Evolutionary conservation across 352 stramenopile genomes (phyloP).

Genomic region (Phytophthora litchii): DNA sequence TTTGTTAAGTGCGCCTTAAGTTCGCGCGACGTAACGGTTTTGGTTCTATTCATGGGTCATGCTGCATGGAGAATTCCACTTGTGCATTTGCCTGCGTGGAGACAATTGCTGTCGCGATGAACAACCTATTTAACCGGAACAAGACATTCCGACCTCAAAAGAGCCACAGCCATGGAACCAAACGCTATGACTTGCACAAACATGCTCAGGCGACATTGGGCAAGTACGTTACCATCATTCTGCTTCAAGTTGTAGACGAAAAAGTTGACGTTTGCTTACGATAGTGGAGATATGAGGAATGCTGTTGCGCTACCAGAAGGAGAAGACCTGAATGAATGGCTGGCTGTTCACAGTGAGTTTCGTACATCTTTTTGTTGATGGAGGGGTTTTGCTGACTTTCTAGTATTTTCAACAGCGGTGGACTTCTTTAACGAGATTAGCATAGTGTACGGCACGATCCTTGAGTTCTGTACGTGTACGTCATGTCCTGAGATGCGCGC

Average conservation of each 20-base stretch:
- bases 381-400: neutral
- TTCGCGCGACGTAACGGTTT: too few species aligned
- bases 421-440: conserved; percentile 96
- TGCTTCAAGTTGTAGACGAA: conserved; percentile 25
- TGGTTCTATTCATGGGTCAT: too few species aligned
- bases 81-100: conserved; percentile 14
- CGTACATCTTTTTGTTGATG: neutral
- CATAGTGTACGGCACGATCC: conserved; percentile 92
- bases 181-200: conserved; percentile 87
- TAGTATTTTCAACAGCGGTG: conserved; percentile 58
- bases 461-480: conserved; percentile 77
- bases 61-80: too few species aligned
- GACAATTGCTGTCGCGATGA: conserved; percentile 35
- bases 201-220: conserved; percentile 80
- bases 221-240: conserved; percentile 55
- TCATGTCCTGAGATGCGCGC: conserved; percentile 80
- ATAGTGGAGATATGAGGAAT: conserved; percentile 63
- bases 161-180: conserved; percentile 79
- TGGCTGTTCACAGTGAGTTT: conserved; percentile 90
- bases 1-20: conserved; percentile 22
- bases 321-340: conserved; percentile 93
- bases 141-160: conserved; percentile 90
- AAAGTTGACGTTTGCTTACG: conserved; percentile 5
- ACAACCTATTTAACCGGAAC: conserved; percentile 80
- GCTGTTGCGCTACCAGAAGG: conserved; percentile 66